A percentile compares a stretch with the other conserved stretches of the same genome.
Conservation (phyloP, 2,329 filamentous ascomycete species). For the Scleromitrula shiraiana region DNA sequence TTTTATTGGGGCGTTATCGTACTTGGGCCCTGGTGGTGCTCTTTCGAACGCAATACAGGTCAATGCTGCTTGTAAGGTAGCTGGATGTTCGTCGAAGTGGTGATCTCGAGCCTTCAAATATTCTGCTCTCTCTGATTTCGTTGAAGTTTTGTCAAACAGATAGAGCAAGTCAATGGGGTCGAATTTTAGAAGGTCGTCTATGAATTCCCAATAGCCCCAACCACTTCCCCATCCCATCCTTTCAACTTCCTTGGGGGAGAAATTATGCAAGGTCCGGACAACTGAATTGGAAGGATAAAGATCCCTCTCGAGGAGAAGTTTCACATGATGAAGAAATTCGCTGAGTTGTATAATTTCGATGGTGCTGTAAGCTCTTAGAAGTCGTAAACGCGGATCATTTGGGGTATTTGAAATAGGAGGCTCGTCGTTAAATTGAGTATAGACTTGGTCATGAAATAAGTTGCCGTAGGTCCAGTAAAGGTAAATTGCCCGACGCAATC, state of each 20-base stretch:
- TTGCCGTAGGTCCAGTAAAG: conserved; percentile 28
- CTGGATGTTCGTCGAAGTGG: conserved; percentile 21
- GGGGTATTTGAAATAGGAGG: conserved; percentile 16
- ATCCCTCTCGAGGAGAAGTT: conserved; percentile 23
- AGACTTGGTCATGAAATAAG: conserved; percentile 27
- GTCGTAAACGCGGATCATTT: conserved; percentile 24
- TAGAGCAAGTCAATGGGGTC: conserved; percentile 23
- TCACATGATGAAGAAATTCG: conserved; percentile 25
- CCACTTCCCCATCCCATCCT: conserved; percentile 28
- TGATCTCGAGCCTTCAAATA: conserved; percentile 21
- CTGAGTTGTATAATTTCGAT: conserved; percentile 24
- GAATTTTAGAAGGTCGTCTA: conserved; percentile 24
- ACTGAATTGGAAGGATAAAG: conserved; percentile 26
- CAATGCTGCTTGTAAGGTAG: conserved; percentile 16
- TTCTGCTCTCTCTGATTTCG: conserved; percentile 23
- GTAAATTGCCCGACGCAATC: conserved; percentile 26
- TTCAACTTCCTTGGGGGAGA: conserved; percentile 18
- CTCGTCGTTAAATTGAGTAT: conserved; percentile 22
- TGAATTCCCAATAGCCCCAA: conserved; percentile 18
- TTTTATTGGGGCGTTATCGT: not conserved
- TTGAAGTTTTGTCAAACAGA: conserved; percentile 24
- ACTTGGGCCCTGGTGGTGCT: not conserved
- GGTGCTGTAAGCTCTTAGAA: conserved; percentile 23
- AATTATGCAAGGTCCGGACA: conserved; percentile 22
- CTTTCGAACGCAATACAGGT: not conserved